Evolutionary conservation across 306 rosid genomes (phyloP).

Genomic region (Geum urbanum): DNA sequence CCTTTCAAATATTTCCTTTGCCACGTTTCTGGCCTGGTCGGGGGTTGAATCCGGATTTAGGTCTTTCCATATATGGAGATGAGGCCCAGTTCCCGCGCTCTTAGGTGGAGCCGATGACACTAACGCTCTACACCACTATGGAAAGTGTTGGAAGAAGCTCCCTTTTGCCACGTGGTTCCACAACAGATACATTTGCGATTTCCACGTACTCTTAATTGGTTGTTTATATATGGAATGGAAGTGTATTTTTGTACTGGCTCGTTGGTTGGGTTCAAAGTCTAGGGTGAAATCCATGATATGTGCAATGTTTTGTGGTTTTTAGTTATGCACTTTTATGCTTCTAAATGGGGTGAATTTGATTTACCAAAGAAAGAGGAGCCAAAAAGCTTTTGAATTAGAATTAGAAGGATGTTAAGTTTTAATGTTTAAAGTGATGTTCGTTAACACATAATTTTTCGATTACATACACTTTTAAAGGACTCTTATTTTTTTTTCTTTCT

Average conservation of each 20-base stretch:
- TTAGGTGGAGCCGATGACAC: not conserved
- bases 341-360: not conserved
- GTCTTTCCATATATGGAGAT: not conserved
- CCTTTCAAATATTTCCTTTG: slow-evolving; percentile 6
- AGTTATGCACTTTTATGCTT: not conserved
- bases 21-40: not conserved
- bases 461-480: not conserved
- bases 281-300: not conserved
- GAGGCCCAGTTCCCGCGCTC: not conserved
- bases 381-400: not conserved
- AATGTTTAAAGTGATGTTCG: not conserved
- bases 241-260: not conserved
- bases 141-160: slow-evolving; percentile 5
- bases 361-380: not conserved
- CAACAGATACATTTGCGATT: not conserved
- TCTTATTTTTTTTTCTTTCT: no score
- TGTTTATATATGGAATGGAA: not conserved
- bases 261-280: slow-evolving; percentile 2
- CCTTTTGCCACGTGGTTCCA: not conserved
- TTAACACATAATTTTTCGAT: not conserved
- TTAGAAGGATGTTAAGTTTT: not conserved
- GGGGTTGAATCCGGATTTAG: no score
- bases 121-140: slow-evolving; percentile 25
- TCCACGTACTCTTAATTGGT: no score
- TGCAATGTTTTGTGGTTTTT: not conserved